Evolutionary conservation across 2,329 filamentous ascomycete species (phyloP), one percentile per base, ranked within the genome.

Genomic region (Colletotrichum incanum): DNA sequence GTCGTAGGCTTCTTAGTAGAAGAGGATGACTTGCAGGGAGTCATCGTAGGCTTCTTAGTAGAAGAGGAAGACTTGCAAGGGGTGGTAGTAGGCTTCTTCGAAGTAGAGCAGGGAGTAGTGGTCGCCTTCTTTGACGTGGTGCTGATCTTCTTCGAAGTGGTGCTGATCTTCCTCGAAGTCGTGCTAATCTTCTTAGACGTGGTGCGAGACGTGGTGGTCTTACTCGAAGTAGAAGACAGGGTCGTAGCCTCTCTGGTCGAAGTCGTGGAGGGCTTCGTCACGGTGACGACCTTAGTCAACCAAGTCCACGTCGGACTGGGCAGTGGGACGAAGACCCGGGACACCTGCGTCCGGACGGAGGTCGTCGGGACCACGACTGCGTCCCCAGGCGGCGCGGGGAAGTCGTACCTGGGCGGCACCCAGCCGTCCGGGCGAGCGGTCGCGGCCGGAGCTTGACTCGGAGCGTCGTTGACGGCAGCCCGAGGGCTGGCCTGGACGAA

Each of bases 401-500:
- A 63, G 65, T 72, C 65, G 34, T 39, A 34, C 9, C 20, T 52
- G 18, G 49, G 26, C 45, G 39, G 58, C 23, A 11, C 20, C 61
- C 41, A 34, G 58, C 20, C 26, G 50, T 12, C n/a, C 43, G 67
- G 45, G 34, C 23, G 39, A 52, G 23, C 49, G 26, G 52, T 28
- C 18, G 49, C 26, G 20, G 43, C 8, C 47, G 23, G 28, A 37
- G 28, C 54, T 54, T 54, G 45, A 31, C 28, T 31, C 52, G 34
- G 18, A 12, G 31, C 20, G 18, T 37, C 20, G 20, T 56, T 23
- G 11, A 67, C 39, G 26, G 65, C 26, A 12, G 41, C 28, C 20
- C 11, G 52, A 45, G 54, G 26, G 47, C 16, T 52, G 11, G 67
- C 65, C 62, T 67, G 50, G 45, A 50, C 61, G 23, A 74, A 63